Evolutionary conservation across 306 rosid genomes (phyloP).

Genomic region (Prunus campanulata): DNA sequence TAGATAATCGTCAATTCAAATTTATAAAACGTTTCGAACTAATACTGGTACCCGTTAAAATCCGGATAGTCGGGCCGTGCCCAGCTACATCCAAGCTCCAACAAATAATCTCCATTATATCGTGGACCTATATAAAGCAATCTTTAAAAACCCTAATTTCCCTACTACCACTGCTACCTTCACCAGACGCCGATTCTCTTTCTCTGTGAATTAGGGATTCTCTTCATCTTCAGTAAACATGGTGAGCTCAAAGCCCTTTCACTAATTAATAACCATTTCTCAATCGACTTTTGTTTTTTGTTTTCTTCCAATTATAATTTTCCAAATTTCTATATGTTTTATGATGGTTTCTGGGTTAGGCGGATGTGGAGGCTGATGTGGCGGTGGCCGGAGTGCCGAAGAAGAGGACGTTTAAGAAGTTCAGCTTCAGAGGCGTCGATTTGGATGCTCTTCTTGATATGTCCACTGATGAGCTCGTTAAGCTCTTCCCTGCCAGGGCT

Average conservation of each 20-base stretch:
- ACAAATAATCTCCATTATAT: not conserved
- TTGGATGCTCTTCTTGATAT: slow-evolving; percentile 76
- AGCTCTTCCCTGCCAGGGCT: slow-evolving; percentile 77
- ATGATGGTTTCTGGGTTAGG: slow-evolving; percentile 25
- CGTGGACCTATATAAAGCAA: not conserved
- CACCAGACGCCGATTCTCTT: not conserved
- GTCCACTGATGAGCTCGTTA: slow-evolving; percentile 82
- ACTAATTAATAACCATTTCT: not conserved
- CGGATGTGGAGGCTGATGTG: slow-evolving; percentile 57
- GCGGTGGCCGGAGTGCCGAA: slow-evolving; percentile 57
- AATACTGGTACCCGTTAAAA: not conserved
- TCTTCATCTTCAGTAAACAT: not conserved
- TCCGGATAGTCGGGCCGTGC: not conserved
- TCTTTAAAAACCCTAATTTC: slow-evolving; percentile 10
- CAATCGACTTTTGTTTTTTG: not conserved
- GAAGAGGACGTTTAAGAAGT: slow-evolving; percentile 90
- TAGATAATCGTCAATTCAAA: too few relatives aligned
- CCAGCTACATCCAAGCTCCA: not conserved
- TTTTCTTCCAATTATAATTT: not conserved
- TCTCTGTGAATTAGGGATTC: not conserved
- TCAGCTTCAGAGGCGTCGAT: slow-evolving; percentile 81
- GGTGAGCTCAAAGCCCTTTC: not conserved
- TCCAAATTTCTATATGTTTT: not conserved
- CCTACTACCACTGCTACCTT: not conserved
- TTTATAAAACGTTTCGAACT: not conserved